phyloP scores from a whole-genome alignment of 2,329 filamentous ascomycete genomes.

The Alternaria brassicae region DNA sequence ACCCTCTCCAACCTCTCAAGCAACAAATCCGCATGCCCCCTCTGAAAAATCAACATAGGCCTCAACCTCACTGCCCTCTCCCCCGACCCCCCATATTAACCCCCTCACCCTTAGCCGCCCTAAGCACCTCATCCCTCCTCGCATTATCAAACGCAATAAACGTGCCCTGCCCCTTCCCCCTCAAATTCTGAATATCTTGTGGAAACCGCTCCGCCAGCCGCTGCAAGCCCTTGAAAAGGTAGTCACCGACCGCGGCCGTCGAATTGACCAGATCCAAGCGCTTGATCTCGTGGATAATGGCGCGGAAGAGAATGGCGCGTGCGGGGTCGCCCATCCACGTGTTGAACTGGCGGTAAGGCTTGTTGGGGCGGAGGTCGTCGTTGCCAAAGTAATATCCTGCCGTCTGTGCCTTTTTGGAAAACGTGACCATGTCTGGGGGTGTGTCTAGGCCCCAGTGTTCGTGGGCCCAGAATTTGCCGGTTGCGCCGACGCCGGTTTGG shows the following conservation, averaged over 20 bases:
- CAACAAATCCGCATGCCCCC: constrained; percentile 86
- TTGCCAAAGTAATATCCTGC: constrained; percentile 92
- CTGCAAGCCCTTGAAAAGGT: constrained; percentile 76
- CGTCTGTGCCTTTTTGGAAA: constrained; percentile 93
- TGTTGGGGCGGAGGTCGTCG: constrained; percentile 81
- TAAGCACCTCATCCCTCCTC: constrained; percentile 78
- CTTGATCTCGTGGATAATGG: constrained; percentile 83
- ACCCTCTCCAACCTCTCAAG: constrained; percentile 80
- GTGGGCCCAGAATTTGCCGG: constrained; percentile 95
- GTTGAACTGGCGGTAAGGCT: constrained; percentile 96
- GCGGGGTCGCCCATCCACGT: constrained; percentile 96
- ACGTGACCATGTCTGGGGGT: constrained; percentile 92
- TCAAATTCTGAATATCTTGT: constrained; percentile 78
- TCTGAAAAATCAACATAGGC: constrained; percentile 92
- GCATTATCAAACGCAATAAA: constrained; percentile 93
- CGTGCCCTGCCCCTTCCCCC: constrained; percentile 86
- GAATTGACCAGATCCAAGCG: constrained; percentile 77
- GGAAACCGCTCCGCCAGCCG: constrained; percentile 74
- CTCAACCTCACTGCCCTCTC: constrained; percentile 76
- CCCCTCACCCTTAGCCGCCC: constrained; percentile 78
- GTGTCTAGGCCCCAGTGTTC: constrained; percentile 86
- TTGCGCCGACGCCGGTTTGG: constrained; percentile 90
- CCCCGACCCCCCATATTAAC: constrained; percentile 90
- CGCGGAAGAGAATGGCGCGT: constrained; percentile 82
- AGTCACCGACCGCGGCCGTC: constrained; percentile 79